Evolutionary conservation across 2,329 filamentous ascomycete species (phyloP).

Genomic region (Cryphonectria naterciae): DNA sequence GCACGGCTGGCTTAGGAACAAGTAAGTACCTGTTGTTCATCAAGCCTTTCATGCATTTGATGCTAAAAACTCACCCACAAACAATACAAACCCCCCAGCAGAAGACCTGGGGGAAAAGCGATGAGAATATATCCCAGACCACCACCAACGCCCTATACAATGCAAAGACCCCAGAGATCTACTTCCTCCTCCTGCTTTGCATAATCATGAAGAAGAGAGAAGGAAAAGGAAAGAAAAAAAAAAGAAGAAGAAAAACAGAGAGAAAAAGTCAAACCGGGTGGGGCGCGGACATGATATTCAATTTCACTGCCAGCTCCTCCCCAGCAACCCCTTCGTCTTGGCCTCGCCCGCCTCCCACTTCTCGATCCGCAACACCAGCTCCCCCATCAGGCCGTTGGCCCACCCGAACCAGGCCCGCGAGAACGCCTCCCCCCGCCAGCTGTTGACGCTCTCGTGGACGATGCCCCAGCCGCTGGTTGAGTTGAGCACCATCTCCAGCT

Average conservation of each 20-base stretch:
- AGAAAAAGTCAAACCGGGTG: too few relatives aligned
- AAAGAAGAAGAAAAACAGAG: neutral
- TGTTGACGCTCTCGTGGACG: conserved; percentile 53
- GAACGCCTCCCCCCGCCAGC: conserved; percentile 45
- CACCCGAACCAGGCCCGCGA: conserved; percentile 53
- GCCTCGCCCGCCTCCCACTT: conserved; percentile 36
- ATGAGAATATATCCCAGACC: neutral
- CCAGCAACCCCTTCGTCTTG: conserved; percentile 34
- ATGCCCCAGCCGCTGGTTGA: conserved; percentile 48
- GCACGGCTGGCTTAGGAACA: too few relatives aligned
- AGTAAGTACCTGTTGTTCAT: neutral
- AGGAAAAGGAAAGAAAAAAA: too few relatives aligned
- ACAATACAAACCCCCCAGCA: neutral
- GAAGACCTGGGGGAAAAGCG: neutral
- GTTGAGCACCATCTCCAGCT: conserved; percentile 44
- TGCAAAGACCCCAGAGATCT: neutral
- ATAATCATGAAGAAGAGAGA: too few relatives aligned
- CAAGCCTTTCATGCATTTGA: neutral
- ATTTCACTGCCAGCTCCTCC: conserved; percentile 39
- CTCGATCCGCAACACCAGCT: conserved; percentile 43
- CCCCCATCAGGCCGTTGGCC: conserved; percentile 49
- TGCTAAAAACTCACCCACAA: neutral
- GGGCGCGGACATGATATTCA: neutral
- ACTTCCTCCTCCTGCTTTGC: too few relatives aligned
- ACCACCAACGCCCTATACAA: conserved; percentile 1